Conservation (phyloP, 805 yeast species). For the Isabelozyma gotoi region DNA sequence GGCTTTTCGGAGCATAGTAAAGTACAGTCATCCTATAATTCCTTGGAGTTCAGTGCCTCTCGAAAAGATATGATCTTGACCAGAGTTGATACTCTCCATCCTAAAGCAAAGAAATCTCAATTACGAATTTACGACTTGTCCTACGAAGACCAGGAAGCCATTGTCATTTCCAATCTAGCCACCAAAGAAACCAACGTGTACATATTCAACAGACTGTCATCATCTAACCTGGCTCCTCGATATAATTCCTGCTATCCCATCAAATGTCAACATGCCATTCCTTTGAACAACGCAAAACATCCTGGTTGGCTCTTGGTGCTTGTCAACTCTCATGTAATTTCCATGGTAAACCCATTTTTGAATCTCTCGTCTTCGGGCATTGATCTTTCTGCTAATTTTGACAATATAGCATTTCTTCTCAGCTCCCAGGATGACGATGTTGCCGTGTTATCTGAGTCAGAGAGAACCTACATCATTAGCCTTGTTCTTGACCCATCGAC, state of each 20-base stretch:
- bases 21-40: slow-evolving; percentile 8
- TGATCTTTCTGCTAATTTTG: slow-evolving; percentile 15
- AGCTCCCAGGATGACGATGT: slow-evolving; percentile 29
- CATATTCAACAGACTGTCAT: slow-evolving; percentile 41
- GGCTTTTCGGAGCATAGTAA: slow-evolving; percentile 25
- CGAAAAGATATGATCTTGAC: slow-evolving; percentile 74
- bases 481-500: slow-evolving; percentile 47
- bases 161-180: slow-evolving; percentile 51
- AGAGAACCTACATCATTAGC: slow-evolving; percentile 22
- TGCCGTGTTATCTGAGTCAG: slow-evolving; percentile 20
- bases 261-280: slow-evolving; percentile 36
- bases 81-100: slow-evolving; percentile 46
- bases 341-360: slow-evolving; percentile 58
- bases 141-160: slow-evolving; percentile 58
- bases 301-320: slow-evolving; percentile 49
- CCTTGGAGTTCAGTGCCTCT: slow-evolving; percentile 33
- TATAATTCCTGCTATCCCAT: slow-evolving; percentile 29
- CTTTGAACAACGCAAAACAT: slow-evolving; percentile 30
- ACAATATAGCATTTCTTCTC: slow-evolving; percentile 19
- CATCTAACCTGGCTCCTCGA: slow-evolving; percentile 19
- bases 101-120: slow-evolving; percentile 25
- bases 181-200: slow-evolving; percentile 48
- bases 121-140: slow-evolving; percentile 38
- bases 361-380: slow-evolving; percentile 39
- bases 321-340: slow-evolving; percentile 30